Evolutionary conservation across 129 eudicot species (phyloP).

Genomic region (Rutidosis leptorrhynchoides): DNA sequence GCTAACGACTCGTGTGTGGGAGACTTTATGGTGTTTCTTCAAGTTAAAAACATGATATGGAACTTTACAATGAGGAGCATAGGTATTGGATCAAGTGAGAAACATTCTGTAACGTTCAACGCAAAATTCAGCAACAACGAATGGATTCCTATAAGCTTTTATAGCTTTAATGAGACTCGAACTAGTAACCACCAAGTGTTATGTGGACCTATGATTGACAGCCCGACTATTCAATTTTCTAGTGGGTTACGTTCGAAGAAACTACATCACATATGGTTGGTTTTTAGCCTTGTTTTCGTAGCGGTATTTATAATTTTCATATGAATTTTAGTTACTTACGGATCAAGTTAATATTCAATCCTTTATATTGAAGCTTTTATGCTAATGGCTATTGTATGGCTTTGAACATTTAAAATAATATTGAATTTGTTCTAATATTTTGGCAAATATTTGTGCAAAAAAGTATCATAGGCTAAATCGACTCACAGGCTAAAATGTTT

Average conservation of each 20-base stretch:
- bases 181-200: slow-evolving; percentile 21
- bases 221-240: slow-evolving; percentile 19
- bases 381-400: no score
- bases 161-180: slow-evolving; percentile 34
- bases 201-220: slow-evolving; percentile 44
- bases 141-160: slow-evolving; percentile 17
- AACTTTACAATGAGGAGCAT: slow-evolving; percentile 31
- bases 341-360: no score
- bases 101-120: slow-evolving; percentile 22
- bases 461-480: no score
- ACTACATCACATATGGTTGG: not conserved
- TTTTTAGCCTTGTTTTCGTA: no score
- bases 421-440: no score
- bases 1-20: slow-evolving; percentile 47
- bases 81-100: slow-evolving; percentile 34
- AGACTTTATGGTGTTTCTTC: slow-evolving; percentile 24
- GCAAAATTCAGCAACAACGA: not conserved
- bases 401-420: no score
- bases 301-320: no score
- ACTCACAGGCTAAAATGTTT: no score
- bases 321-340: no score
- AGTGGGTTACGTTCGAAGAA: not conserved
- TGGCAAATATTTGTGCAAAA: no score
- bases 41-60: slow-evolving; percentile 26
- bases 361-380: no score